Conservation (phyloP, 2,329 filamentous ascomycete species). For the Aspergillus pseudoglaucus region DNA sequence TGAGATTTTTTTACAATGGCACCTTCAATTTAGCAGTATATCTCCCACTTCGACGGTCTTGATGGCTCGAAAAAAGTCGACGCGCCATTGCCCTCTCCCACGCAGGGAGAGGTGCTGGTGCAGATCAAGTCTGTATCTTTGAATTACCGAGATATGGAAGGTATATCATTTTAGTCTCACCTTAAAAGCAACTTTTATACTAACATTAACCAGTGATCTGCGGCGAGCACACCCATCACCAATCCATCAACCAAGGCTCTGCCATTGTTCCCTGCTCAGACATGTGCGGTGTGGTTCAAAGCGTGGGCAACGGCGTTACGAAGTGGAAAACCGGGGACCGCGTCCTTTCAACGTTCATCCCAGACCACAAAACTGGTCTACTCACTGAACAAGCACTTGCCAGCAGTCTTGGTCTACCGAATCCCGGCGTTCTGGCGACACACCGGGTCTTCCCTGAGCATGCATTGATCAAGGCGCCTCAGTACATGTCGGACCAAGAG, state of each 20-base stretch:
- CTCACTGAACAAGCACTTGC: slow-evolving; percentile 50
- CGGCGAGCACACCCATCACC: slow-evolving; percentile 62
- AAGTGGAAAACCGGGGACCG: slow-evolving; percentile 54
- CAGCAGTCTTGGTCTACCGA: slow-evolving; percentile 55
- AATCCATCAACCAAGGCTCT: slow-evolving; percentile 38
- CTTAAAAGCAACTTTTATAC: neutral
- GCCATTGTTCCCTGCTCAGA: slow-evolving; percentile 61
- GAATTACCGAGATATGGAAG: slow-evolving; percentile 49
- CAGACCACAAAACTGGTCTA: slow-evolving; percentile 51
- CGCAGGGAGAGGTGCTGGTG: slow-evolving; percentile 49
- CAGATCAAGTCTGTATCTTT: slow-evolving; percentile 48
- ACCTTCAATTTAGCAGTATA: slow-evolving; percentile 43
- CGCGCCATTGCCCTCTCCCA: slow-evolving; percentile 42
- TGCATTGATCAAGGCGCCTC: slow-evolving; percentile 36
- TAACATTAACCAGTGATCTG: slow-evolving; percentile 36
- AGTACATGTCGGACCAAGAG: slow-evolving; percentile 31
- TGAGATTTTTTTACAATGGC: too few species aligned
- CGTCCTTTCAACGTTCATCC: slow-evolving; percentile 58
- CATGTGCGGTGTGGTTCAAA: slow-evolving; percentile 58
- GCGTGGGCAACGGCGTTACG: slow-evolving; percentile 41
- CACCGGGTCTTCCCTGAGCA: slow-evolving; percentile 39
- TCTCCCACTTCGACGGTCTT: slow-evolving; percentile 50
- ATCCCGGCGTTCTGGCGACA: slow-evolving; percentile 40
- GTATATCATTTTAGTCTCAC: slow-evolving; percentile 6
- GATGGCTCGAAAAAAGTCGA: slow-evolving; percentile 46